These are phyloP conservation scores for Apiotrichum gamsii DNA, from an alignment of 1,284 basidiomycete species.

Conservation along the genomic window DNA sequence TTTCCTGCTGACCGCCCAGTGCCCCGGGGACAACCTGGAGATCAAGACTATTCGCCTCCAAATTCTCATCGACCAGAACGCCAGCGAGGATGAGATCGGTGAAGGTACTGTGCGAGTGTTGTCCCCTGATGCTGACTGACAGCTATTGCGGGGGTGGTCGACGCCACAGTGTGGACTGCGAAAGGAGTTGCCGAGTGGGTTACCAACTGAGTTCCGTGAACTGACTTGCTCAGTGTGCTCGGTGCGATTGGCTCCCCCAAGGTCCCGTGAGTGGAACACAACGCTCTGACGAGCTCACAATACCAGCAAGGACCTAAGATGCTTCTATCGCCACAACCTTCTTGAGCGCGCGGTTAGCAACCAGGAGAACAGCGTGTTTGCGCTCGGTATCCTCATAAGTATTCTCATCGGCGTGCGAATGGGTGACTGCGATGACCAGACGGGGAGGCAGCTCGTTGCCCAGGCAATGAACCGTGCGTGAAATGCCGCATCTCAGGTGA, in stretches of 20 bases:
- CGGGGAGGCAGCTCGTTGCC: neutral
- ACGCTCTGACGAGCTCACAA: neutral
- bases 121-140: too few species aligned
- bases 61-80: slow-evolving; percentile 1
- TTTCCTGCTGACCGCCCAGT: too few species aligned
- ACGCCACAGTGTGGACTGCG: too few species aligned
- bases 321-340: neutral
- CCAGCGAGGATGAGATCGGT: slow-evolving; percentile 5
- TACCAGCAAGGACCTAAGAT: slow-evolving; percentile 8
- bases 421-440: slow-evolving; percentile 1
- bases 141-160: too few species aligned
- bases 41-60: slow-evolving; percentile 6
- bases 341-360: neutral
- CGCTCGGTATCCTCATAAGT: slow-evolving; percentile 1
- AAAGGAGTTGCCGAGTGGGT: slow-evolving; percentile 1
- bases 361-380: neutral
- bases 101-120: too few species aligned
- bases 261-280: neutral
- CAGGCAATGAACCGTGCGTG: slow-evolving; percentile 5
- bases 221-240: slow-evolving; percentile 2
- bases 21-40: neutral
- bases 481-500: neutral
- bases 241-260: neutral
- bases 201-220: neutral
- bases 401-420: slow-evolving; percentile 5